Evolutionary conservation across 1,284 basidiomycete species (phyloP), one percentile per base, ranked within the genome.

Genomic region (Cryptococcus sp.): DNA sequence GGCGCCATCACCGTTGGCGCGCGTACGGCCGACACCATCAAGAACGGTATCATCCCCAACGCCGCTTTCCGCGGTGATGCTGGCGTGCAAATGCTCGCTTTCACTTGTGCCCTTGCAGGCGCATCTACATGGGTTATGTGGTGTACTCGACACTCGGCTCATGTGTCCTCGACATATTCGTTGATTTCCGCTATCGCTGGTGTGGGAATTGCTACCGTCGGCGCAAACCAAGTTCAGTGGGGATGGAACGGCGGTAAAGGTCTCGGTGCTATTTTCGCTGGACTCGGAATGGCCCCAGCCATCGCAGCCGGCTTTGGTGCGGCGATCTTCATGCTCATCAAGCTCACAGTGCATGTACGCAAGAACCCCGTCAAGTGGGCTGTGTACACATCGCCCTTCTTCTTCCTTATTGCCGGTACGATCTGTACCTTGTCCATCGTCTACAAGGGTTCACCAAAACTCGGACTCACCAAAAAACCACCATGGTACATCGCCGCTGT

Each of bases 241-340:
- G 81, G 81, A 16, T 83, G 82, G 82, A 78, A 82, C 65, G 65
- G 67, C 17, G 81, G 81, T 22, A 79, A 79, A 65, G 81, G 81
- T 52, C 68, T 82, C 40, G 79, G 76, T 19, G 76, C 77, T 51
- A 80, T 81, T 66, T 81, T 80, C 47, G 76, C 77, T 35, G 80
- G 79, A 58, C 71, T 77, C 58, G 68, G 65, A 55, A 76, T 78
- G 67, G 77, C 78, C 13, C 78, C 78, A 15, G 61, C 69, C 25
- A 69, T 74, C 27, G 67, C 80, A 7, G 81, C 66, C 11, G 71
- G 71, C n/a, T 81, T 82, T 55, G 80, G 66, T 19, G 72, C 77
- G 11, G 68, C 75, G 61, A 66, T 79, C 59, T 82, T 78, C 71
- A 64, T 79, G 50, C 56, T 81, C 49, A 76, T 79, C 72, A 80